Evolutionary conservation across 805 yeast genomes (phyloP).

Genomic region (Wickerhamomyces xylosicus): DNA sequence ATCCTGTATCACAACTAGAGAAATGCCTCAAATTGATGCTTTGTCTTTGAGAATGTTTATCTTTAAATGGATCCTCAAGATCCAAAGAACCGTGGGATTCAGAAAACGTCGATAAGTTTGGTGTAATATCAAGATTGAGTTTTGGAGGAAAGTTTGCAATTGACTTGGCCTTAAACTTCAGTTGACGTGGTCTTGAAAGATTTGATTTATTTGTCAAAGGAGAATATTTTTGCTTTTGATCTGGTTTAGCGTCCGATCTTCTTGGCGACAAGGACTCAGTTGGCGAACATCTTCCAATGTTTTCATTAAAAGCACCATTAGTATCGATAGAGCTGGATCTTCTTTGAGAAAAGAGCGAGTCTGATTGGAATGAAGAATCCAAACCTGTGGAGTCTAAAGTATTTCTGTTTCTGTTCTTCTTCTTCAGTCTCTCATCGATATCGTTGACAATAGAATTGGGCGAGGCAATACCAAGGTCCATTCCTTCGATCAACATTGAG

Average conservation of each 20-base stretch:
- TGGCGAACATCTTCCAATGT: neutral
- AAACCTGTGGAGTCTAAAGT: too few species aligned
- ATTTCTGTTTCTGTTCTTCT: too few species aligned
- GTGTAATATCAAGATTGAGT: neutral
- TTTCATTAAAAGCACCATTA: neutral
- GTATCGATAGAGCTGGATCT: neutral
- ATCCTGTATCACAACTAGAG: conserved; percentile 18
- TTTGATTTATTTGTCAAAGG: neutral
- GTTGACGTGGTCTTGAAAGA: neutral
- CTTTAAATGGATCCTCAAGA: neutral
- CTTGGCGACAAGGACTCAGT: neutral
- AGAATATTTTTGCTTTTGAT: too few species aligned
- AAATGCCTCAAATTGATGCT: conserved; percentile 16
- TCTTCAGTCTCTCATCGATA: too few species aligned
- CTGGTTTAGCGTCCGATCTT: too few species aligned
- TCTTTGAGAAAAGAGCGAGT: neutral
- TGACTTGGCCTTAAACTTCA: neutral
- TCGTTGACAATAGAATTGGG: too few species aligned
- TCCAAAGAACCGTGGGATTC: neutral
- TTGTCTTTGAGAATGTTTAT: neutral
- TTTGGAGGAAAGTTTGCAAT: neutral
- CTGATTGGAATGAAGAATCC: neutral
- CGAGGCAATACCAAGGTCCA: neutral
- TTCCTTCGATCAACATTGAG: neutral
- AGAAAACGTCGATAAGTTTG: neutral